A percentile compares a stretch with the other conserved stretches of the same genome.
phyloP scores from a whole-genome alignment of 352 stramenopile species.

The Phytophthora sp. region DNA sequence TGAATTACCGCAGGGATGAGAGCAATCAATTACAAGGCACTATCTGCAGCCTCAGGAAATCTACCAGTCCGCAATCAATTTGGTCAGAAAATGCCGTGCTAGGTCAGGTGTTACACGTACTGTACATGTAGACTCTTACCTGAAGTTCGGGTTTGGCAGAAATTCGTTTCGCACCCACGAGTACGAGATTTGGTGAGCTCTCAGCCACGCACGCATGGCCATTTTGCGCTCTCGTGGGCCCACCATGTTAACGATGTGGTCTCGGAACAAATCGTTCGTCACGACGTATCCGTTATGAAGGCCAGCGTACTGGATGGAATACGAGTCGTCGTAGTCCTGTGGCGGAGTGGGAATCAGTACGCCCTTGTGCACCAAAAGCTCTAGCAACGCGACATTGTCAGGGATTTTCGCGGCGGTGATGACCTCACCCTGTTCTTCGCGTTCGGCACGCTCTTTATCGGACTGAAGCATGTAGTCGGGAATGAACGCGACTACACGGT shows the following conservation, averaged over 20 bases:
- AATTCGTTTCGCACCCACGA: conserved; percentile 90
- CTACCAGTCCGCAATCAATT: conserved; percentile 7
- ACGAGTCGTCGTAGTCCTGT: conserved; percentile 91
- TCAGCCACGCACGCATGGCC: conserved; percentile 71
- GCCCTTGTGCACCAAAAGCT: conserved; percentile 71
- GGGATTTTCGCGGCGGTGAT: conserved; percentile 63
- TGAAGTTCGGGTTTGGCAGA: conserved; percentile 88
- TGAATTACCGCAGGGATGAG: conserved; percentile 12
- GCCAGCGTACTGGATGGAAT: conserved; percentile 90
- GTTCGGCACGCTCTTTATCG: conserved; percentile 46
- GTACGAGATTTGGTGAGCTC: conserved; percentile 84
- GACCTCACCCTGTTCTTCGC: conserved; percentile 30
- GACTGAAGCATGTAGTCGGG: conserved; percentile 82
- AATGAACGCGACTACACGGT: conserved; percentile 86
- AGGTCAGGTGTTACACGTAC: neutral
- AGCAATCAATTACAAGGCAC: conserved; percentile 15
- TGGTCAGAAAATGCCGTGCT: conserved; percentile 1
- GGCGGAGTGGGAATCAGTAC: conserved; percentile 80
- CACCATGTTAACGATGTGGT: conserved; percentile 80
- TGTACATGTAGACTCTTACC: conserved; percentile 22
- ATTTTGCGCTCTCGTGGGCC: conserved; percentile 60
- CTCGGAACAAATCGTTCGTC: conserved; percentile 90
- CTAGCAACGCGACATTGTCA: conserved; percentile 74
- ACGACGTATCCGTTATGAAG: conserved; percentile 79
- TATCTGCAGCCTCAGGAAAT: conserved; percentile 21